A percentile compares a stretch with the other conserved stretches of the same genome.
phyloP scores from a whole-genome alignment of 2,329 filamentous ascomycete species.

The Fusarium vanettenii region DNA sequence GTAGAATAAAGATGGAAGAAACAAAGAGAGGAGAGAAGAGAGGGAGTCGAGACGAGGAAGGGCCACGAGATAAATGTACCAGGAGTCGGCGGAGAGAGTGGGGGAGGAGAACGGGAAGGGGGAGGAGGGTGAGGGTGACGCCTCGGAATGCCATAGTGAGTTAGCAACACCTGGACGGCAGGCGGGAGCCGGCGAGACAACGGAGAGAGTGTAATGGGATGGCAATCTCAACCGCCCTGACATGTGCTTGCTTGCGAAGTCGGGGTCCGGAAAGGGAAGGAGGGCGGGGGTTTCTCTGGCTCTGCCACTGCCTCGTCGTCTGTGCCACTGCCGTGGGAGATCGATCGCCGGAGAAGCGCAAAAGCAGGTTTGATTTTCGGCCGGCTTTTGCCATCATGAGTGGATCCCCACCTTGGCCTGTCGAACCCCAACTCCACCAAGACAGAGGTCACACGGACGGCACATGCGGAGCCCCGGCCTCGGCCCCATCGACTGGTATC shows the following conservation, averaged over 20 bases:
- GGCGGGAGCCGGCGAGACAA: slow-evolving; percentile 18
- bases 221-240: slow-evolving; percentile 18
- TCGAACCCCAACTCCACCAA: slow-evolving; percentile 42
- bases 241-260: slow-evolving; percentile 42
- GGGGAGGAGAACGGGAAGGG: slow-evolving; percentile 36
- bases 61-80: slow-evolving; percentile 36
- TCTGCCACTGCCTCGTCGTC: slow-evolving; percentile 20
- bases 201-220: slow-evolving; percentile 20
- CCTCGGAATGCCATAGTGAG: slow-evolving; percentile 33
- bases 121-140: slow-evolving; percentile 23
- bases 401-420: slow-evolving; percentile 12
- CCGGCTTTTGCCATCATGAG: slow-evolving; percentile 33
- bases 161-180: slow-evolving; percentile 13
- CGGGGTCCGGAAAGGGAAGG: slow-evolving; percentile 36
- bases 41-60: slow-evolving; percentile 24
- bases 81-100: slow-evolving; percentile 26
- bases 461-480: slow-evolving; percentile 41
- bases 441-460: slow-evolving; percentile 36
- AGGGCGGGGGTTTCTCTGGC: slow-evolving; percentile 30
- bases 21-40: slow-evolving; percentile 20
- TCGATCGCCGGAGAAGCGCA: slow-evolving; percentile 33
- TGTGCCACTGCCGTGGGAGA: slow-evolving; percentile 19
- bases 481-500: slow-evolving; percentile 19
- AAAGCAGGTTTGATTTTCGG: slow-evolving; percentile 34
- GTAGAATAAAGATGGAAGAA: slow-evolving; percentile 12